phyloP scores from a whole-genome alignment of 106 monocot species.

The Apostasia shenzhenica region DNA sequence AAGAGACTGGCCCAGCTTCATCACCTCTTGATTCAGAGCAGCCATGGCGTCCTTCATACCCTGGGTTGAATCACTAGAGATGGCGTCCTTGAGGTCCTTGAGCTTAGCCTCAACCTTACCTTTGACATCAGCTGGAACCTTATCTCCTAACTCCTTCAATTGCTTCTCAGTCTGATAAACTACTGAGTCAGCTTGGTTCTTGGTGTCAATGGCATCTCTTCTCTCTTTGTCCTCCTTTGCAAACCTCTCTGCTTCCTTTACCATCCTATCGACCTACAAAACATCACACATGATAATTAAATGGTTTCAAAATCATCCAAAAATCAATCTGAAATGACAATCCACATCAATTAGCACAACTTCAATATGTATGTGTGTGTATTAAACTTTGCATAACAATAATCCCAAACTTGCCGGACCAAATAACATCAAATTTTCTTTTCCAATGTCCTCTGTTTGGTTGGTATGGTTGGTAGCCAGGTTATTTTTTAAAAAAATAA shows the following conservation, averaged over 20 bases:
- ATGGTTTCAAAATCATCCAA: background rate
- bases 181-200: conserved; percentile 80
- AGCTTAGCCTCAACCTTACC: conserved; percentile 78
- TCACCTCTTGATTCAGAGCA: conserved; percentile 77
- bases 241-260: conserved; percentile 75
- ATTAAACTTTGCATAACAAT: too few relatives aligned
- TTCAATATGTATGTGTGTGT: too few relatives aligned
- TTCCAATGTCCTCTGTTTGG: too few relatives aligned
- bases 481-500: too few relatives aligned
- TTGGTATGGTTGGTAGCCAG: too few relatives aligned
- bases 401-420: too few relatives aligned
- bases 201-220: conserved; percentile 85
- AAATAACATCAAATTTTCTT: too few relatives aligned
- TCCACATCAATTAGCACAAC: too few relatives aligned
- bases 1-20: conserved; percentile 83
- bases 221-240: conserved; percentile 90
- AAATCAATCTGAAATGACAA: too few relatives aligned
- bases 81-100: conserved; percentile 65
- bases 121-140: conserved; percentile 63
- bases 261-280: conserved; percentile 82
- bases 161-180: conserved; percentile 90
- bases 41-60: conserved; percentile 65
- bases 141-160: conserved; percentile 80
- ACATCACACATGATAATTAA: background rate
- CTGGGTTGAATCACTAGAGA: conserved; percentile 52